phyloP scores from a whole-genome alignment of 164 flowering plant species.

The Sextonia rubra region DNA sequence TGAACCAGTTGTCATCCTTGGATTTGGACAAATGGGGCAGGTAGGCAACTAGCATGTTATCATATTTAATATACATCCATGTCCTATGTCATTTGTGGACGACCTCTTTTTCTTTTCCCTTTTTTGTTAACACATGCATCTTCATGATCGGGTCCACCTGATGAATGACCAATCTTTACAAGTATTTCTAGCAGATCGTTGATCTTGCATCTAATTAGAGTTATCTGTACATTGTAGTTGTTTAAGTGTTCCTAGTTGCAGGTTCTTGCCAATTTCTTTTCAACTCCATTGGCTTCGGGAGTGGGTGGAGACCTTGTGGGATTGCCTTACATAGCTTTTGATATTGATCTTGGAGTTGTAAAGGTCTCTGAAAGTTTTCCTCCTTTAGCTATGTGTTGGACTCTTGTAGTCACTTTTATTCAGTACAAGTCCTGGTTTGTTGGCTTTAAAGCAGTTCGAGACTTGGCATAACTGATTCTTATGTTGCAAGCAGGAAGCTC shows the following conservation, averaged over 20 bases:
- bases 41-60: constrained; percentile 25
- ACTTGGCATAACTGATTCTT: not conserved
- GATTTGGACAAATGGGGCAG: constrained; percentile 98
- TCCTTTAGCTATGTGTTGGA: not conserved
- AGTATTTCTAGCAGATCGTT: too few species aligned
- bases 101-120: not conserved
- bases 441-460: not conserved
- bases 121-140: not conserved
- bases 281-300: constrained; percentile 85
- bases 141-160: not conserved
- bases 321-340: constrained; percentile 91
- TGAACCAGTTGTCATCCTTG: constrained; percentile 91
- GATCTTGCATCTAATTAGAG: not conserved
- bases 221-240: not conserved
- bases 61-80: not conserved
- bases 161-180: not conserved
- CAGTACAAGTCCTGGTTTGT: not conserved
- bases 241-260: constrained; percentile 24
- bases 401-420: not conserved
- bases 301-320: constrained; percentile 51
- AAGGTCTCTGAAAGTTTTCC: constrained; percentile 49
- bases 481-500: constrained; percentile 46
- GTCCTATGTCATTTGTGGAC: not conserved
- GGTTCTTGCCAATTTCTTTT: constrained; percentile 95
- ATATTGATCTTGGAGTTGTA: constrained; percentile 76